Base-by-base conservation (phyloP, 1,284 basidiomycete species). In the Mycosarcoma mackinlayi region DNA sequence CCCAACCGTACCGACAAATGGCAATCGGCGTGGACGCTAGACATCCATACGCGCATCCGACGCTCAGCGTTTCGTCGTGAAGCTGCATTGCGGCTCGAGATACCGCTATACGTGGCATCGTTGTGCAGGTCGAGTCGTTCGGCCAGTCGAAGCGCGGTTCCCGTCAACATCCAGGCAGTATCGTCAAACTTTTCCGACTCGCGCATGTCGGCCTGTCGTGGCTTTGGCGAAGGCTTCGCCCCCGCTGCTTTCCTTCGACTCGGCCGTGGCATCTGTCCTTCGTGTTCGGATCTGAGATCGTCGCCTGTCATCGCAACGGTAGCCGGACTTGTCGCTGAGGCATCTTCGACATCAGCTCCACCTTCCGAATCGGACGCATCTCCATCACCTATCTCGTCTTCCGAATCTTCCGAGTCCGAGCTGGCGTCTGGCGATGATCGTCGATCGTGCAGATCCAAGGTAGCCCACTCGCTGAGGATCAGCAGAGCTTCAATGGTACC, bases 401-500 rank as follows among this genome's bases (percentile, higher is more conserved):
- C 58, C 18, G 59, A 57, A 34, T 66, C 55, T 21, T 71, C 63
- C 19, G 63, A 67, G 33, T 61, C 61, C 10, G 57, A 67, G 47
- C 59, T 74, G 16, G 41, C 63, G 18, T 74, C 67, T 10, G 56
- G 50, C 13, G 72, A 60, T 6, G 67, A 44, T 6, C 68, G 35
- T 50, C 68, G 63, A 41, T 75, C 68, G 40, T 75, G 65, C 24
- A 69, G 27, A 28, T 75, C 67, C 21, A 75, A 44, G 10, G 73
- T 75, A 1, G 69, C 65, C 73, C 73, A 75, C 25, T 75, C 73
- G 37, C 69, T 69, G 19, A 75, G 60, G 30, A 75, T 72, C 18
- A 75, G 69, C 13, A 75, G 48, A 7, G 69, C 73, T 35, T 75
- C 73, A 33, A 75, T 68, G 27, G 65, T 72, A 14, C 73, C 73